Evolutionary conservation across 352 stramenopile species (phyloP), one percentile per base, ranked within the genome.

Genomic region (Phytopythium ostracodes): DNA sequence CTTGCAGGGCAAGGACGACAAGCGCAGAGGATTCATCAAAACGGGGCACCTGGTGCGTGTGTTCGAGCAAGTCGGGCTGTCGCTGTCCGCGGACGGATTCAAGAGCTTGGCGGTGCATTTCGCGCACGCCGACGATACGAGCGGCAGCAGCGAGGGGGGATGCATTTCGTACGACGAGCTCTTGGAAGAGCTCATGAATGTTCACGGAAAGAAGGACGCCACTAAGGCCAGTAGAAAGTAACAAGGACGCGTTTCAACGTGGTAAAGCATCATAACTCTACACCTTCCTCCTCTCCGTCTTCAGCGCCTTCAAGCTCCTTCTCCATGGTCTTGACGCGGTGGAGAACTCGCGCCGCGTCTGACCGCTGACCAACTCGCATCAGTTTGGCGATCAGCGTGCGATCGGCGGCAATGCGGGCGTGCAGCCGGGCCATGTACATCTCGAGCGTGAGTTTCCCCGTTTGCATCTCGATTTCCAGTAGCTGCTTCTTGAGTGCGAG

Each of bases 401-500:
- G 75, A 71, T 94, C 85, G 2, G 65, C 74, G 31, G 60, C 56
- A 18, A 94, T 89, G 11, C 77, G 71, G 17, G 47, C 56, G 42
- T 81, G 64, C 7, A 94, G 70, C 22, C 70, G 66, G 40, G 72
- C 72, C 15, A 88, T 64, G 58, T 94, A 94, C 73, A 81, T 77
- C 15, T 89, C 76, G 20, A 91, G 62, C 35, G 81, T 94, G 43
- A 94, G 56, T 56, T 87, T 92, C 12, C 81, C 85, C 1, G 81
- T 88, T 56, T 94, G 72, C 77, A 94, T 94, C 9, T 90, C 82
- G 49, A 92, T 91, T 59, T 94, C 85, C 20, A 94, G 63, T 22
- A 92, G 62, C 65, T 94, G 85, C 58, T 88, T 91, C 60, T 94
- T 94, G 31, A 92, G 58, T 15, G 71, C 68, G 4, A 94, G 66